Evolutionary conservation across 352 stramenopile species (phyloP), one percentile per base, ranked within the genome.

Genomic region (Phytophthora cajani): DNA sequence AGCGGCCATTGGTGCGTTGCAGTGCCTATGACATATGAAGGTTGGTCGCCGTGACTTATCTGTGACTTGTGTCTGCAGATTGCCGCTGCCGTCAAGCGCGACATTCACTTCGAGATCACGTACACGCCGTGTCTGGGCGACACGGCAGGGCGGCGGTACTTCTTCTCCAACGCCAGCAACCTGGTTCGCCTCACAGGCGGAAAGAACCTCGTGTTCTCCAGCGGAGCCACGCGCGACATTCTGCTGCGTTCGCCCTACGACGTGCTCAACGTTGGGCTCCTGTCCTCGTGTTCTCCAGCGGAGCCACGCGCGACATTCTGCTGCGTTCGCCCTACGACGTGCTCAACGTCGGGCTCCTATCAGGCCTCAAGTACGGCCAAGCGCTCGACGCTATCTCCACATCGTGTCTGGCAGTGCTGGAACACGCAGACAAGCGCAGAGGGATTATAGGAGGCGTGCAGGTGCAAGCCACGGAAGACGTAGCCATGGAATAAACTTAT

Each of bases 151-250:
- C 85, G 89, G 10, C 77, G 89, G 40, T 95, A 96, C 73, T 95
- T 96, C 68, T 95, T 96, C 60, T 92, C 86, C 40, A 96, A 96
- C 72, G 84, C 87, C 11, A 89, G 80, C 56, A 92, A 91, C 60
- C 57, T 96, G 25, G 83, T 95, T 54, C 86, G 87, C 5, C 52
- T 93, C 38, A 94, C 87, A 2, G 77, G 83, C 9, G 89, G 87
- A 16, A 76, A 80, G 11, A 79, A 96, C 57, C 58, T 96, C 19
- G 72, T 96, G 17, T 77, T 96, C 27, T 87, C 87, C 9, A 96
- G 89, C 38, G 78, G 83, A 55, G 81, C 86, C 10, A 91, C 75
- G 49, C 84, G 89, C 19, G 85, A 94, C 54, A 82, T 96, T 30
- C 72, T 95, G 40, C 64, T 96, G 47, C 87, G 89, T 30, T 89